Conservation (phyloP, 1,284 basidiomycete genomes). For the Cutaneotrichosporon cutaneum region DNA sequence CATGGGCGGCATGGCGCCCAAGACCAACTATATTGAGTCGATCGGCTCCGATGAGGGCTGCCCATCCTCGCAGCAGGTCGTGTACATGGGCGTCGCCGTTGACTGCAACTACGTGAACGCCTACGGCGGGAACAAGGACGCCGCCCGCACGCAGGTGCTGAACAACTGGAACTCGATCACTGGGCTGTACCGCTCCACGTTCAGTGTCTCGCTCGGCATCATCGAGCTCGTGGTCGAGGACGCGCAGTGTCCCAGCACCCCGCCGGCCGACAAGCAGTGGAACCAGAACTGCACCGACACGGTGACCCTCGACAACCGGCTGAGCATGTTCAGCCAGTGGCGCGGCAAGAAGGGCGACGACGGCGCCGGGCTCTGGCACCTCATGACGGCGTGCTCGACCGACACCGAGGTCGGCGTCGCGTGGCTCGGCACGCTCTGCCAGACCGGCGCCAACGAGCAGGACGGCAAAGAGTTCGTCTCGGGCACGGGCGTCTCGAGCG, state of each 20-base stretch:
- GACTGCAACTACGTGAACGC: slow-evolving; percentile 75
- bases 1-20: slow-evolving; percentile 30
- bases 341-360: slow-evolving; percentile 67
- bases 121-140: slow-evolving; percentile 61
- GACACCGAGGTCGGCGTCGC: slow-evolving; percentile 77
- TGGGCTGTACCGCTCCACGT: slow-evolving; percentile 73
- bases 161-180: slow-evolving; percentile 68
- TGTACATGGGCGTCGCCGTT: slow-evolving; percentile 75
- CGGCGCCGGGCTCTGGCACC: slow-evolving; percentile 79
- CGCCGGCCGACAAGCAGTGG: slow-evolving; percentile 51
- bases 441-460: slow-evolving; percentile 58
- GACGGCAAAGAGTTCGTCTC: slow-evolving; percentile 60
- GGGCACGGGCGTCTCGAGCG: slow-evolving; percentile 80
- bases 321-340: slow-evolving; percentile 82
- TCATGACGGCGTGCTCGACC: slow-evolving; percentile 63
- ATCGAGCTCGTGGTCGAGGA: slow-evolving; percentile 59
- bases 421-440: slow-evolving; percentile 78
- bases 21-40: slow-evolving; percentile 62
- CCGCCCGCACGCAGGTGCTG: slow-evolving; percentile 71
- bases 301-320: slow-evolving; percentile 64
- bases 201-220: slow-evolving; percentile 83
- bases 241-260: slow-evolving; percentile 55
- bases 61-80: slow-evolving; percentile 68
- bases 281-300: slow-evolving; percentile 54
- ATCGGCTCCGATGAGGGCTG: slow-evolving; percentile 73